phyloP scores from a whole-genome alignment of 345 rosid species.

The Euphorbia tirucalli region DNA sequence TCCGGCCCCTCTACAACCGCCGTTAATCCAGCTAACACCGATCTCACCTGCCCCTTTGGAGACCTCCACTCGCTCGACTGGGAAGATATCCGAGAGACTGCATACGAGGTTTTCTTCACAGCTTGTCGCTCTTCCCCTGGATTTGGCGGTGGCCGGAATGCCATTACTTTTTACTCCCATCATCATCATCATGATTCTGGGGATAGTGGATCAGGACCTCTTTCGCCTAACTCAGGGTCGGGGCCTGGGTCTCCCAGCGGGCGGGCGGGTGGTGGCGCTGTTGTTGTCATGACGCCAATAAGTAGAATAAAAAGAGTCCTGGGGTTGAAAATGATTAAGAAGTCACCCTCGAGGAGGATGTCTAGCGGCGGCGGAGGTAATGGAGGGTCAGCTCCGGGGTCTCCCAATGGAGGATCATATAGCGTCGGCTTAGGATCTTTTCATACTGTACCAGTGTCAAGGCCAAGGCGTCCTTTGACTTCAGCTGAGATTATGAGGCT shows the following conservation, averaged over 20 bases:
- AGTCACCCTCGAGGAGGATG: constrained; percentile 72
- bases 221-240: constrained; percentile 8
- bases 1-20: constrained; percentile 23
- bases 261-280: constrained; percentile 30
- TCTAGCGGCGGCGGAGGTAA: constrained; percentile 35
- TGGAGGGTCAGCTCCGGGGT: constrained; percentile 39
- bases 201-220: constrained; percentile 31
- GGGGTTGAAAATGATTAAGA: constrained; percentile 71
- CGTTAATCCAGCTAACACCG: constrained; percentile 27
- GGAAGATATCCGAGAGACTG: constrained; percentile 74
- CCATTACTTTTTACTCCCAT: constrained; percentile 55
- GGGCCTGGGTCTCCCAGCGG: constrained; percentile 22
- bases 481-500: constrained; percentile 94
- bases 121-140: constrained; percentile 84
- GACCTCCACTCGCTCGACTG: constrained; percentile 48
- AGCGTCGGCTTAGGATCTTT: constrained; percentile 36
- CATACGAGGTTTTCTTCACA: constrained; percentile 88
- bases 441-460: constrained; percentile 39
- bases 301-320: constrained; percentile 73
- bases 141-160: constrained; percentile 65
- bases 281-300: constrained; percentile 64
- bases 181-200: constrained; percentile 23
- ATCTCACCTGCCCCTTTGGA: constrained; percentile 76
- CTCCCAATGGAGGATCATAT: constrained; percentile 38
- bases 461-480: constrained; percentile 70